Conservation (phyloP, 1,139 yeast species). For the Candida glucosophila region DNA sequence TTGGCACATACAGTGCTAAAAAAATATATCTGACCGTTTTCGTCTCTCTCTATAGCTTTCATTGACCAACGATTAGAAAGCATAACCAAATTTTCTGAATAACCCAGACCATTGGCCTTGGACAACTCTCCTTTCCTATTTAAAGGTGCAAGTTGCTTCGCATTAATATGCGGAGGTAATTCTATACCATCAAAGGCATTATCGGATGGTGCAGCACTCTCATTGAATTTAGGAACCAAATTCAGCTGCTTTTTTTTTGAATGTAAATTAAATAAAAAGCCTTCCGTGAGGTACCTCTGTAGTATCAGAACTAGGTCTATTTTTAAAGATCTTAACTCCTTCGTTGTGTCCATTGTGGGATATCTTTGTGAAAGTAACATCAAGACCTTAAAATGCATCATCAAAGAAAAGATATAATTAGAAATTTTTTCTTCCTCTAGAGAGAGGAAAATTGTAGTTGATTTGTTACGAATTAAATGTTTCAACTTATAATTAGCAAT, state of each 20-base stretch:
- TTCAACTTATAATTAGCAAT: constrained; percentile 11
- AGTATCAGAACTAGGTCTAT: constrained; percentile 2
- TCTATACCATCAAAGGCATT: constrained; percentile 22
- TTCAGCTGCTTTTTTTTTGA: too few species aligned
- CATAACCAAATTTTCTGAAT: constrained; percentile 12
- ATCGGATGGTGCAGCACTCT: too few species aligned
- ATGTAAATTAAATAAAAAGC: too few species aligned
- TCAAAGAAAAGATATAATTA: neutral
- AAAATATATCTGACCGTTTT: neutral
- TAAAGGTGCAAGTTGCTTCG: constrained; percentile 11
- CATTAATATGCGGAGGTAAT: constrained; percentile 33
- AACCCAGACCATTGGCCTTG: constrained; percentile 1
- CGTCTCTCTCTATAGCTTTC: too few species aligned
- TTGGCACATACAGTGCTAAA: neutral
- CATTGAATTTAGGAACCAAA: too few species aligned
- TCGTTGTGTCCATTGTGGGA: constrained; percentile 7
- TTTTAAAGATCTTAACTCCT: constrained; percentile 6
- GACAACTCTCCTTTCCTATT: constrained; percentile 1
- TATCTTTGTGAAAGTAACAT: too few species aligned
- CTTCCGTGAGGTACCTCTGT: constrained; percentile 2
- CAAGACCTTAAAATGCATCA: too few species aligned
- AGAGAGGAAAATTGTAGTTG: constrained; percentile 16
- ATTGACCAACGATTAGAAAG: constrained; percentile 13
- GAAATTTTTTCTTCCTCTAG: constrained; percentile 26
- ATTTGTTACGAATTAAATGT: constrained; percentile 18